These are phyloP conservation scores for Coniochaeta ligniaria DNA, from an alignment of 2,329 filamentous ascomycete species.

Conservation along the genomic window DNA sequence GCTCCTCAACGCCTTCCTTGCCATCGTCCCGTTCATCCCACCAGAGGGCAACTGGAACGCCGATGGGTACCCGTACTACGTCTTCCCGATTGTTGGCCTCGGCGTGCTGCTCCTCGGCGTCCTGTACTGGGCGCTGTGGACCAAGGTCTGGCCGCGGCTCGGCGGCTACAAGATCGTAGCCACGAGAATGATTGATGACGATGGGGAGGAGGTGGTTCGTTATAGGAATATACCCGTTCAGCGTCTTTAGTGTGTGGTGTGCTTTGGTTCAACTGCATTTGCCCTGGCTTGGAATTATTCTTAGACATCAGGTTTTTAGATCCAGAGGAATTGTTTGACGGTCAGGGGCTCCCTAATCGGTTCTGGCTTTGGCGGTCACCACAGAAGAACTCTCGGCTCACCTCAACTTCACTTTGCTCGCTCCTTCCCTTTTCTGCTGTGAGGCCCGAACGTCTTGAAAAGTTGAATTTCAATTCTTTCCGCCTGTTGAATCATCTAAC, in stretches of 20 bases:
- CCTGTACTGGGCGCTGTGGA: conserved; percentile 47
- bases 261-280: neutral
- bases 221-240: conserved; percentile 17
- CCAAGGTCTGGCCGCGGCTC: conserved; percentile 38
- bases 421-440: neutral
- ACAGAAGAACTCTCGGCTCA: neutral
- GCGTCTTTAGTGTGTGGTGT: neutral
- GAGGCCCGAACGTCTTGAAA: too few relatives aligned
- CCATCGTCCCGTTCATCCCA: conserved; percentile 47
- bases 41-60: conserved; percentile 38
- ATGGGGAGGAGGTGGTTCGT: conserved; percentile 29
- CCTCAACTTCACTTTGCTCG: neutral
- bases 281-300: neutral
- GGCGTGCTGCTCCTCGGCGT: conserved; percentile 41
- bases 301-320: neutral
- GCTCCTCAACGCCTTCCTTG: conserved; percentile 43
- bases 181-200: conserved; percentile 31
- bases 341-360: neutral
- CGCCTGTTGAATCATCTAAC: too few relatives aligned
- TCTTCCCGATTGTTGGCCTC: conserved; percentile 48
- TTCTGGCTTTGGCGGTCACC: neutral
- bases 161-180: conserved; percentile 42
- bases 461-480: too few relatives aligned
- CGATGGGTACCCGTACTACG: conserved; percentile 47
- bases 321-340: neutral